Evolutionary conservation across 495 filamentous ascomycete genomes (phyloP).

Genomic region (Trichocladium antarcticum): DNA sequence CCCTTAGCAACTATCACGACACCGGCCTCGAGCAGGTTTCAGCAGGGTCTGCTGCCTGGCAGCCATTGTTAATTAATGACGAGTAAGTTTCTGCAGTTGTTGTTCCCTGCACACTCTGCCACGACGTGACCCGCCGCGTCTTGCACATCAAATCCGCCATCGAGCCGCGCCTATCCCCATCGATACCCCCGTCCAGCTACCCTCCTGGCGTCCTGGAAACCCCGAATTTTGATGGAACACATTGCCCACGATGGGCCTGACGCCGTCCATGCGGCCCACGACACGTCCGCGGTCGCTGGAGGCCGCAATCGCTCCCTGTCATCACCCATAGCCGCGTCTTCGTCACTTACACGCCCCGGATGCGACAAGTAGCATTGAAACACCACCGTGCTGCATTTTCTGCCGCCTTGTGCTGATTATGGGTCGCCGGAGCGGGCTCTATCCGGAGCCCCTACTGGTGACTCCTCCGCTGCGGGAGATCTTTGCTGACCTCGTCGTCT

Average conservation of each 20-base stretch:
- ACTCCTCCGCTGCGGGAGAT: conserved; percentile 12
- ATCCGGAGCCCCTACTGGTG: conserved; percentile 15
- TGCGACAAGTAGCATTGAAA: conserved; percentile 37
- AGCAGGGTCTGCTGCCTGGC: conserved; percentile 23
- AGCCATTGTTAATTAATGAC: conserved; percentile 23
- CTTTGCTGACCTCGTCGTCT: conserved; percentile 37
- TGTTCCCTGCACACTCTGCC: conserved; percentile 11
- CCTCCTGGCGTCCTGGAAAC: conserved; percentile 23
- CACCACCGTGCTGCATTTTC: conserved; percentile 9
- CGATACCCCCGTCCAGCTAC: conserved; percentile 20
- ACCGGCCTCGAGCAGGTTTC: conserved; percentile 8
- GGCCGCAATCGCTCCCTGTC: conserved; percentile 33
- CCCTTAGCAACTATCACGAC: conserved; percentile 13
- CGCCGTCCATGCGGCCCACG: conserved; percentile 9
- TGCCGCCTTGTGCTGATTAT: conserved; percentile 19
- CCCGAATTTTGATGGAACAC: conserved; percentile 26
- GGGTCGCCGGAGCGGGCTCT: conserved; percentile 32
- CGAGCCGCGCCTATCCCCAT: conserved; percentile 33
- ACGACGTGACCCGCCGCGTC: conserved; percentile 20
- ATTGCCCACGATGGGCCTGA: conserved; percentile 22
- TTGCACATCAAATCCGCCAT: conserved; percentile 35
- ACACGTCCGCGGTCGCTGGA: conserved; percentile 14
- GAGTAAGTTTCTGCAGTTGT: conserved; percentile 27
- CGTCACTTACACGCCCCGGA: conserved; percentile 34
- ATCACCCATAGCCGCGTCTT: conserved; percentile 33